A percentile compares a stretch with the other conserved stretches of the same genome.
phyloP scores from a whole-genome alignment of 345 rosid species.

The Pugionium dolabratum region DNA sequence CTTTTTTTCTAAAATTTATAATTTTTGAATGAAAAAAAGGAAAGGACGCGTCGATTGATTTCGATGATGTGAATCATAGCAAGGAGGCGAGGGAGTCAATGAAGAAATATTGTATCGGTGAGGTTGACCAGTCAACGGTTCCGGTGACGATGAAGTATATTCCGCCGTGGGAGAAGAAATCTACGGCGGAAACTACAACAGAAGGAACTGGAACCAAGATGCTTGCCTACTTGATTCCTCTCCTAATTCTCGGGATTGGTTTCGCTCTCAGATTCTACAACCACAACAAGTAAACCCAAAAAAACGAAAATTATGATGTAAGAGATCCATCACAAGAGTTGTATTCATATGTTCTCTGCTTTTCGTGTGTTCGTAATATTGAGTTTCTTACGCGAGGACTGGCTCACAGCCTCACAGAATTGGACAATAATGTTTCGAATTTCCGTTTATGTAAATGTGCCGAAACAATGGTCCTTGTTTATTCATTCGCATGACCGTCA shows the following conservation, averaged over 20 bases:
- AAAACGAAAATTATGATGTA: neutral
- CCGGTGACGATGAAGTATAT: conserved; percentile 46
- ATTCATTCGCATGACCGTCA: too few species aligned
- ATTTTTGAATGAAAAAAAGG: conserved; percentile 41
- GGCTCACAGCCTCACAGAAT: too few species aligned
- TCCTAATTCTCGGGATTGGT: conserved; percentile 67
- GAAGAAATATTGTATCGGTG: conserved; percentile 66
- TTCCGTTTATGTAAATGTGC: too few species aligned
- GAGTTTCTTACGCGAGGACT: too few species aligned
- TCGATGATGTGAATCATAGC: conserved; percentile 75
- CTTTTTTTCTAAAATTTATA: neutral
- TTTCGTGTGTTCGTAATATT: neutral
- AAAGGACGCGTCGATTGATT: conserved; percentile 79
- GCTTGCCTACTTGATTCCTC: conserved; percentile 58
- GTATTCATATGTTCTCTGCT: too few species aligned
- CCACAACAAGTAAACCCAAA: conserved; percentile 32
- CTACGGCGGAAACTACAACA: conserved; percentile 34
- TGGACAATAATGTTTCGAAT: too few species aligned
- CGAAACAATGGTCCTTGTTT: too few species aligned
- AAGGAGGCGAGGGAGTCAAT: conserved; percentile 58
- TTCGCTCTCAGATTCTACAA: conserved; percentile 49
- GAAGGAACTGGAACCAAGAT: conserved; percentile 41
- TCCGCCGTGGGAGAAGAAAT: conserved; percentile 40
- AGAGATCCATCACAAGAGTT: too few species aligned
- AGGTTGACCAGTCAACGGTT: conserved; percentile 55